Evolutionary conservation across 1,139 yeast genomes (phyloP), one percentile per base, ranked within the genome.

Genomic region (Magnusiomyces magnusii): DNA sequence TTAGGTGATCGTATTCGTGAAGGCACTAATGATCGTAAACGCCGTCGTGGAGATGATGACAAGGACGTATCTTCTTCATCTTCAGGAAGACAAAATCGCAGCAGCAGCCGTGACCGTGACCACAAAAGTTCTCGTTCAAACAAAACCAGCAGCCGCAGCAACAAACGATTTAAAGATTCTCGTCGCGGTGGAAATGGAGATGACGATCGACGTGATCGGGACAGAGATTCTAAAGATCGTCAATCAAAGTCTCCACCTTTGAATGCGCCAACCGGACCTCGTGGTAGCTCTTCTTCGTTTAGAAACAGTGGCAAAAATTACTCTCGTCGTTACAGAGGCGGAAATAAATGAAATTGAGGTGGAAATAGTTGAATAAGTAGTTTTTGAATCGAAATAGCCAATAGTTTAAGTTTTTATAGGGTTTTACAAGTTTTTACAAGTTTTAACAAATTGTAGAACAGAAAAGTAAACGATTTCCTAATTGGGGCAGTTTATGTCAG

Each of bases 161-260:
- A 61, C 47, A 57, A 58, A 1, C 41, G 41, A 31, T 28, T 52
- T 44, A 62, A 28, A 61, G 61, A 7, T 55, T 31, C 36, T 7
- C 36, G 36, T 13, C 36, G 36, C 13, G 36, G 36, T 7, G 36
- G 36, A 31, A 31, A 31, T 31, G 58, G n/a, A 57, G 62, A 42
- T 58, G 66, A 47, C 66, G 66, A 9, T 57, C 60, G 15, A 21
- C 24, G 27, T 9, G 49, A 44, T 57, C 56, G 44, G n/a, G n/a
- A n/a, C n/a, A n/a, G n/a, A 47, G 58, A 2, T 36, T 41, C 39
- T 10, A 50, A 50, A 31, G 53, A 50, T 5, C 62, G 70, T 51
- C 64, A 69, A 19, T 68, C 71, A 17, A 62, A 69, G 23, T 68
- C 71, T 2, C 71, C 71, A 7, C 68, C 71, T 15, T 59, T 64